Evolutionary conservation across 306 rosid species (phyloP).

Genomic region (Malus asiatica): DNA sequence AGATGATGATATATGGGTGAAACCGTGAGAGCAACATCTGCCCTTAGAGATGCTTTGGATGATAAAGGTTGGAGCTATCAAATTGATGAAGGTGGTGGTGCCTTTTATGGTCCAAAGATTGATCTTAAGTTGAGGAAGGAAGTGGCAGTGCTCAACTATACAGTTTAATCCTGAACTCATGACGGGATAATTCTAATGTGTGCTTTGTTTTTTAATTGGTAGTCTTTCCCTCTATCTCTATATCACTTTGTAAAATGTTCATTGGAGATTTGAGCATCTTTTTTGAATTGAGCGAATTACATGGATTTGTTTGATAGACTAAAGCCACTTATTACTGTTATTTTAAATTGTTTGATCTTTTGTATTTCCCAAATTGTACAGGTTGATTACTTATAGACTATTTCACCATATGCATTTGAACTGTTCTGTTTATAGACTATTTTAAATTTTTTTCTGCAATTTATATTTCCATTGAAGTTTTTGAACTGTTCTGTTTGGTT

Average conservation of each 20-base stretch:
- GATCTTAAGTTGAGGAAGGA: conserved; percentile 96
- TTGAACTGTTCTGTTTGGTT: too few species aligned
- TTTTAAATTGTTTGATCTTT: background rate
- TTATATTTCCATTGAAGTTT: too few species aligned
- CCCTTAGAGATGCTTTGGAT: conserved; percentile 83
- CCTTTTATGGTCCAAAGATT: conserved; percentile 61
- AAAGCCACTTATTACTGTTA: background rate
- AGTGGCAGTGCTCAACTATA: conserved; percentile 98
- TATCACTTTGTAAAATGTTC: background rate
- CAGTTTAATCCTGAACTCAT: conserved; percentile 50
- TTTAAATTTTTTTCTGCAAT: too few species aligned
- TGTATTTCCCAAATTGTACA: conserved; percentile 21
- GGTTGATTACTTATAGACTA: too few species aligned
- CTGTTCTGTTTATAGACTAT: too few species aligned
- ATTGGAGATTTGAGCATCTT: background rate
- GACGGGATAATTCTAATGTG: background rate
- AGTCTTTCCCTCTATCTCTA: too few species aligned
- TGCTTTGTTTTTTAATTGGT: background rate
- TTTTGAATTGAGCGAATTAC: conserved; percentile 3
- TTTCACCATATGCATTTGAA: too few species aligned
- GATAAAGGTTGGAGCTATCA: conserved; percentile 86
- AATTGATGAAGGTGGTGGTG: conserved; percentile 43
- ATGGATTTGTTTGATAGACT: background rate
- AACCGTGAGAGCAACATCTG: conserved; percentile 59
- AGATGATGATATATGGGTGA: conserved; percentile 62